Evolutionary conservation across 495 filamentous ascomycete species (phyloP), one percentile per base, ranked within the genome.

Genomic region (Lindgomyces ingoldianus): DNA sequence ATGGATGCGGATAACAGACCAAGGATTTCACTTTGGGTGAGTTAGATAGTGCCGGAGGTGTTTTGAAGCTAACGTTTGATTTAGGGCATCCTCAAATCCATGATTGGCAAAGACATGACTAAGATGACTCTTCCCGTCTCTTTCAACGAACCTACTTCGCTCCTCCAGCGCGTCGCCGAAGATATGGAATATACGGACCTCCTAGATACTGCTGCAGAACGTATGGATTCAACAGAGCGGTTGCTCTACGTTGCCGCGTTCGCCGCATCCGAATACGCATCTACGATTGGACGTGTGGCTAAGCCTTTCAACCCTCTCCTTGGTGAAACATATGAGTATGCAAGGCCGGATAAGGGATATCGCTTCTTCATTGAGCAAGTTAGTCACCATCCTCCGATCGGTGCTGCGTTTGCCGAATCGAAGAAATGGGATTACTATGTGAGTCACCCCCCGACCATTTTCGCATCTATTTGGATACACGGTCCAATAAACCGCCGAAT

Each of bases 41-140:
- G 87, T 78, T 30, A 30, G 0, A 30, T 48, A 21, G 18, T 4
- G 57, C 11, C 2, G 10, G 11, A n/a, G n/a, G n/a, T n/a, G 18
- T 41, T 12, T 47, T 47, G 44, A 45, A 24, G 64, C 77, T 78
- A 62, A 80, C 62, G 39, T 29, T 41, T 18, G 21, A 56, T n/a
- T n/a, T 55, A 98, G 93, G 87, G 89, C 60, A 96, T 98, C 64
- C 77, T 98, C 50, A 98, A 98, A 80, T 98, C 94, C 42, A 98
- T 98, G 94, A 96, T 98, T 70, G 94, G 94, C 58, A 98, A 98
- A 74, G 94, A 98, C 73, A 98, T 98, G 94, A 98, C 94, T 19
- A 97, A 92, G 79, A 98, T 98, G 94, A 98, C 94, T 1, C 81
- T 98, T 3, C 94, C 94, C 0, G 94, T 98, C 4, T 96, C 94